Evolutionary conservation across 345 rosid genomes (phyloP).

Genomic region (Eucalyptus melliodora): DNA sequence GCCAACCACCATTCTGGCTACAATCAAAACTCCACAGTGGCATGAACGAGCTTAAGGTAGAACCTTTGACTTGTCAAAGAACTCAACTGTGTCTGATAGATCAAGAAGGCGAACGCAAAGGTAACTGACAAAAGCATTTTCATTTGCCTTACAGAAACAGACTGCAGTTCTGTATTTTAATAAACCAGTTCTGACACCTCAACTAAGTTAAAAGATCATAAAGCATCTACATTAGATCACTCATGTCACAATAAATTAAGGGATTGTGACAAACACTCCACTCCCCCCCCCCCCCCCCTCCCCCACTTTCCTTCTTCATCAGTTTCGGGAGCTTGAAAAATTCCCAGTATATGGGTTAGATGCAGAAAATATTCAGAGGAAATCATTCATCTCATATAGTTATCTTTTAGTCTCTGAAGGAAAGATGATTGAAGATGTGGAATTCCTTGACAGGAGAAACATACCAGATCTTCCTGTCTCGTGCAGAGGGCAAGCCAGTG

Average conservation of each 20-base stretch:
- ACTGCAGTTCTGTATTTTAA: background rate
- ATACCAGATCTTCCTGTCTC: background rate
- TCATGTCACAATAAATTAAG: background rate
- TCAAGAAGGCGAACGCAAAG: background rate
- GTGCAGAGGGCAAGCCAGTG: background rate
- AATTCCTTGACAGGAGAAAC: background rate
- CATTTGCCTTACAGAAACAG: background rate
- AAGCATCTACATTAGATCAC: background rate
- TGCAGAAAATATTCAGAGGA: background rate
- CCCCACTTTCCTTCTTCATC: background rate
- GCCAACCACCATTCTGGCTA: background rate
- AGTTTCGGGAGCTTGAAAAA: background rate
- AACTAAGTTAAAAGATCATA: background rate
- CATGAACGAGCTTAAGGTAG: background rate
- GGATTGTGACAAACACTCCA: background rate
- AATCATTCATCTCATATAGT: background rate
- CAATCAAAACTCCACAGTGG: background rate
- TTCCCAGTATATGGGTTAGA: background rate
- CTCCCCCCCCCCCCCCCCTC: rapidly evolving
- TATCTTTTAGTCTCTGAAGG: background rate
- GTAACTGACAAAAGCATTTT: background rate
- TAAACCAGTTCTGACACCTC: background rate
- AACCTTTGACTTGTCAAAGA: background rate
- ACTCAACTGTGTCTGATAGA: background rate
- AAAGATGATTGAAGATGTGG: background rate